Evolutionary conservation across 169 alveolate species (phyloP), one percentile per base, ranked within the genome.

Genomic region (Neospora caninum): DNA sequence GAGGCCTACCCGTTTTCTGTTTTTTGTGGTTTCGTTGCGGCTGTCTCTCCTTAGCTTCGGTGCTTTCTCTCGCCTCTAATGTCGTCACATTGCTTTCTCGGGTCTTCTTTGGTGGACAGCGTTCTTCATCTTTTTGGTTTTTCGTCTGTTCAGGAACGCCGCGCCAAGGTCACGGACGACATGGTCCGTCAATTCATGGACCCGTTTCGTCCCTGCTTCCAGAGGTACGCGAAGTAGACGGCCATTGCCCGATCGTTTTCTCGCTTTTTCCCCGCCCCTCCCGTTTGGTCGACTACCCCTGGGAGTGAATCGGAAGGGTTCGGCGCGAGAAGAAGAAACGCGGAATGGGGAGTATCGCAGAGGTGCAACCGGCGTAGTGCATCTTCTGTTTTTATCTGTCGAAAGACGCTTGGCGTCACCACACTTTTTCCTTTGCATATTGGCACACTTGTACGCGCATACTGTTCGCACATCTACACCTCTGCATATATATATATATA

Each of bases 121-220:
- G 39, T 16, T 9, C 34, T 34, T 34, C 39, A 16, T 7, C 36
- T 70, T 7, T n/a, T 22, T 34, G 34, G n/a, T 64, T 27, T 70
- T n/a, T 78, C 10, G 1, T 38, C 41, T 88, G 0, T 70, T 45
- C 88, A 91, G 94, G 94, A 93, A 64, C 73, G 88, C 13, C 64
- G 95, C 31, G 95, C 95, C 31, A 38, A 43, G 64, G 91, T 94
- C 80, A 91, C 94, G 4, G 94, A 94, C 84, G 96, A 94, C 45
- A 73, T 91, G 41, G 96, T 94, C 36, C 38, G 93, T 78, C 78
- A 83, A 45, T 94, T 91, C 64, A 91, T 94, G 95, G 78, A 94
- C 83, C 95, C 95, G 41, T 31, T 29, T 78, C 94, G 94, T 16
- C 94, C 94, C 27, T 54, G 80, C 42, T 53, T 86, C 36, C 16